Conservation (phyloP, 257 asterid species). For the Capsicum baccatum region DNA sequence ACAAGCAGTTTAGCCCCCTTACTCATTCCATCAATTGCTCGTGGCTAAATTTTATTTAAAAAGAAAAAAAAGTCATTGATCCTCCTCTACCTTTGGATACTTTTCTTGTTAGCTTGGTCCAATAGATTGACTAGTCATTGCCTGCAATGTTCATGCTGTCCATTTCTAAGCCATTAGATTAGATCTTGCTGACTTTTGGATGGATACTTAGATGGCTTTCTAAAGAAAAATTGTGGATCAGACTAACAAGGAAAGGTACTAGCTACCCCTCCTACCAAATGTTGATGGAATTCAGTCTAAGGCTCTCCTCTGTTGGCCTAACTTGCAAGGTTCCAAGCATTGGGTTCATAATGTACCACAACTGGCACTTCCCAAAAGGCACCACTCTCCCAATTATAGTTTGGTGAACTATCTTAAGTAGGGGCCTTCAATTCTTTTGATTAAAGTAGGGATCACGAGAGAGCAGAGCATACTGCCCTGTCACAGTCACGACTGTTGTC, state of each 20-base stretch:
- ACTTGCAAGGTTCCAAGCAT: not conserved
- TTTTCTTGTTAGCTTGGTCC: not conserved
- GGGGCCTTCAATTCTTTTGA: not conserved
- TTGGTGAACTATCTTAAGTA: not conserved
- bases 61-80: not conserved
- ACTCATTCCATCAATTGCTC: not conserved
- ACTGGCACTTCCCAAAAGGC: not conserved
- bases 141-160: not conserved
- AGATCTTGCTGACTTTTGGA: not conserved
- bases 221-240: not conserved
- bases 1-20: not conserved
- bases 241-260: not conserved
- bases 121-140: slow-evolving; percentile 10
- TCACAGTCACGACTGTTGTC: not conserved
- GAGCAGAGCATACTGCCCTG: not conserved
- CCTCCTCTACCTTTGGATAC: not conserved
- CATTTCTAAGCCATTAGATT: not conserved
- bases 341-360: not conserved
- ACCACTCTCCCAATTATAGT: not conserved
- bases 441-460: not conserved
- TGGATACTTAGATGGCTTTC: not conserved
- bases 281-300: not conserved
- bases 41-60: not conserved
- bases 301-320: not conserved
- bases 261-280: not conserved